A percentile compares a stretch with the other conserved stretches of the same genome.
Evolutionary conservation across 2,329 filamentous ascomycete species (phyloP).

Genomic region (Ilyonectria sp.): DNA sequence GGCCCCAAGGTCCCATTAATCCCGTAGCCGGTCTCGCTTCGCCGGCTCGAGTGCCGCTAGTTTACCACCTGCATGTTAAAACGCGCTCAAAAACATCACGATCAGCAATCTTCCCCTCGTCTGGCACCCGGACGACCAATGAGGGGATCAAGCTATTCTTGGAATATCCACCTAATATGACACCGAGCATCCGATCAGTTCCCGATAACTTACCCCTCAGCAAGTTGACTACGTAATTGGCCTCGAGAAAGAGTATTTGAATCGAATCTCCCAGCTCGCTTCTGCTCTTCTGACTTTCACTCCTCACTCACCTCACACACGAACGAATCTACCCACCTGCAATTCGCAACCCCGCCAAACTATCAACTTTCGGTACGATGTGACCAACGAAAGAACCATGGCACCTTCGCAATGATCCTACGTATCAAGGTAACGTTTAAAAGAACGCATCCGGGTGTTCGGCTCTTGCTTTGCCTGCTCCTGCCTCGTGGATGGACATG

Average conservation of each 20-base stretch:
- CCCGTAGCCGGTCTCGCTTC: constrained; percentile 1
- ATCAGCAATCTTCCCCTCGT: constrained; percentile 31
- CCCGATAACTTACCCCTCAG: constrained; percentile 40
- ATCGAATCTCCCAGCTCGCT: background rate
- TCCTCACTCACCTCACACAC: background rate
- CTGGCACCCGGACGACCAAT: constrained; percentile 38
- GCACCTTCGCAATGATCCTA: constrained; percentile 47
- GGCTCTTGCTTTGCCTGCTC: constrained; percentile 40
- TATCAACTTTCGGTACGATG: constrained; percentile 45
- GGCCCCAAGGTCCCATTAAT: background rate
- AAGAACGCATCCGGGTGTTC: constrained; percentile 65
- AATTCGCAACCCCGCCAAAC: background rate
- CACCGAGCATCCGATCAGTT: constrained; percentile 34
- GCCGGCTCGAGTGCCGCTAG: constrained; percentile 22
- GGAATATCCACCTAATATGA: constrained; percentile 39
- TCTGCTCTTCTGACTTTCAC: background rate
- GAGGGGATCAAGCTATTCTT: constrained; percentile 1
- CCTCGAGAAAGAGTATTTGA: constrained; percentile 14
- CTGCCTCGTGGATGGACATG: background rate
- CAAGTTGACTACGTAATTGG: background rate
- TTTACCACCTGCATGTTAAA: constrained; percentile 14
- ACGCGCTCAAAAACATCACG: constrained; percentile 14
- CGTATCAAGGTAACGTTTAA: constrained; percentile 63
- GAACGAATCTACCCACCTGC: background rate
- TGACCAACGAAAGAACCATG: constrained; percentile 45